A percentile compares a stretch with the other conserved stretches of the same genome.
Evolutionary conservation across 2,329 filamentous ascomycete species (phyloP).

Genomic region (Periconia macrospinosa): DNA sequence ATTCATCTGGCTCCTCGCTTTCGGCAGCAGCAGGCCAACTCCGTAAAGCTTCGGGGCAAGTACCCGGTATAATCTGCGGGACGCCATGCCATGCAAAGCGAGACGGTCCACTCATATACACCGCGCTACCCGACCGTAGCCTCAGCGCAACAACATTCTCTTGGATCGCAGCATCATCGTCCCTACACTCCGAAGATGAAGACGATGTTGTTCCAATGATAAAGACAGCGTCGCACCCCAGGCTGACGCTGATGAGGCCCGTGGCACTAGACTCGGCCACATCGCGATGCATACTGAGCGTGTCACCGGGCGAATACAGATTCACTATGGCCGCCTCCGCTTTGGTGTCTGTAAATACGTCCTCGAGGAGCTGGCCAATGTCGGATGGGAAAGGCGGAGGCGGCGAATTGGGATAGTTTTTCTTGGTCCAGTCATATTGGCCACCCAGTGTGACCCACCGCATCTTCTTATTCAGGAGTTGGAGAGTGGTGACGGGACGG

Average conservation of each 20-base stretch:
- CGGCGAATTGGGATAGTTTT: slow-evolving; percentile 70
- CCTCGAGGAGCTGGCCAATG: slow-evolving; percentile 66
- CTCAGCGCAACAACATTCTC: slow-evolving; percentile 26
- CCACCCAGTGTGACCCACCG: slow-evolving; percentile 95
- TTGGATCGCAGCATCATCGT: background rate
- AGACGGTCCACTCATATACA: slow-evolving; percentile 83
- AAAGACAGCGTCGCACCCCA: slow-evolving; percentile 90
- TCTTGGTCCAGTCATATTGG: slow-evolving; percentile 94
- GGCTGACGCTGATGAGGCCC: slow-evolving; percentile 80
- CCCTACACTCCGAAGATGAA: too few relatives aligned
- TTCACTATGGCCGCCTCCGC: slow-evolving; percentile 94
- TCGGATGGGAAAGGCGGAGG: slow-evolving; percentile 77
- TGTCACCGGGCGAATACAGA: slow-evolving; percentile 87
- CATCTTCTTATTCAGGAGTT: slow-evolving; percentile 76
- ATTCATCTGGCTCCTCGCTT: slow-evolving; percentile 46
- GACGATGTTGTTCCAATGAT: slow-evolving; percentile 63
- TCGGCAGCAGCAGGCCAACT: slow-evolving; percentile 68
- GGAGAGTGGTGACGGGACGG: slow-evolving; percentile 68
- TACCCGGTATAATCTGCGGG: slow-evolving; percentile 77
- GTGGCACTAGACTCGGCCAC: slow-evolving; percentile 82
- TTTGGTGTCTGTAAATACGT: slow-evolving; percentile 73
- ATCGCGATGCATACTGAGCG: slow-evolving; percentile 89
- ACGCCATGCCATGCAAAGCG: slow-evolving; percentile 96
- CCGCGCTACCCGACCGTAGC: slow-evolving; percentile 80
- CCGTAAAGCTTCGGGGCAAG: slow-evolving; percentile 73